Evolutionary conservation across 768 basidiomycete genomes (phyloP).

Genomic region (Boletus barrowsii): DNA sequence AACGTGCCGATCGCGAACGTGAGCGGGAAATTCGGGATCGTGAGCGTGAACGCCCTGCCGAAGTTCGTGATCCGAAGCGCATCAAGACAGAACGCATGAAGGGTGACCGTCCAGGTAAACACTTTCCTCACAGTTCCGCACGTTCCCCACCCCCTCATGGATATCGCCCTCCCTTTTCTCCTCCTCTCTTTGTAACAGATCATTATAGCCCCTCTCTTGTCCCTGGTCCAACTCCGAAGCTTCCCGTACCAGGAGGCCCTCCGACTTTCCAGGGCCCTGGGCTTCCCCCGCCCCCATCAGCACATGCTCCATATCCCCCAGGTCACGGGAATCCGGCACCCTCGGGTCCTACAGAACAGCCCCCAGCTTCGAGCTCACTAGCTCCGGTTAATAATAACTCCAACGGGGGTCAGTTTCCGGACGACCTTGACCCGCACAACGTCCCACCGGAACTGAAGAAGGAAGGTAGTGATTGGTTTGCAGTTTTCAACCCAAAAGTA

Average conservation of each 20-base stretch:
- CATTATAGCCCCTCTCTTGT: slow-evolving; percentile 36
- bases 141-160: slow-evolving; percentile 35
- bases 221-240: slow-evolving; percentile 40
- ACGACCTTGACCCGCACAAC: slow-evolving; percentile 32
- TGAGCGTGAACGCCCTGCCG: slow-evolving; percentile 46
- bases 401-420: slow-evolving; percentile 33
- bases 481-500: slow-evolving; percentile 78
- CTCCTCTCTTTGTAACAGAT: slow-evolving; percentile 27
- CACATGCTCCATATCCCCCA: slow-evolving; percentile 30
- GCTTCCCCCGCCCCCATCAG: slow-evolving; percentile 34
- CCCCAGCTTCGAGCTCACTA: slow-evolving; percentile 22
- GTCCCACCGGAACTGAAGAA: slow-evolving; percentile 40
- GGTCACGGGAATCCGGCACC: slow-evolving; percentile 34
- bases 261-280: slow-evolving; percentile 36
- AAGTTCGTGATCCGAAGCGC: slow-evolving; percentile 56
- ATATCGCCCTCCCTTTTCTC: slow-evolving; percentile 25
- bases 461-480: slow-evolving; percentile 87
- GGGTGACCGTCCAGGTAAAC: slow-evolving; percentile 42
- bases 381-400: slow-evolving; percentile 26
- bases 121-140: slow-evolving; percentile 19
- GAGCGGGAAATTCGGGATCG: slow-evolving; percentile 40
- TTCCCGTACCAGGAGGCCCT: slow-evolving; percentile 27
- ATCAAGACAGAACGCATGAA: slow-evolving; percentile 54
- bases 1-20: slow-evolving; percentile 36
- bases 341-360: slow-evolving; percentile 25